Percentiles rank a stretch among this genome's conserved stretches.
phyloP scores from a whole-genome alignment of 2,329 filamentous ascomycete species.

The Hirsutella rhossiliensis region DNA sequence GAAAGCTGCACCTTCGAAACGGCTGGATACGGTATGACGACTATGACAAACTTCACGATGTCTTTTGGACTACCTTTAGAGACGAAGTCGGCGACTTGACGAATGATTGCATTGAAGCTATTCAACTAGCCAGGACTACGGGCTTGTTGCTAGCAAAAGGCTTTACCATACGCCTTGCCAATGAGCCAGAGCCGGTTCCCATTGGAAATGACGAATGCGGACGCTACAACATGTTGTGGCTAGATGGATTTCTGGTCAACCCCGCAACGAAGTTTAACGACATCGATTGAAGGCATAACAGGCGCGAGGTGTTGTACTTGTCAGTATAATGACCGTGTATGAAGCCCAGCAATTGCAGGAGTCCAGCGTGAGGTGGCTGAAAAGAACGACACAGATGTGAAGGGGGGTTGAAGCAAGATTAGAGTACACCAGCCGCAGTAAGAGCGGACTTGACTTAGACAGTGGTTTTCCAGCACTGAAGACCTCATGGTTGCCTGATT shows the following conservation, averaged over 20 bases:
- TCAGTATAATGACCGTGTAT: neutral
- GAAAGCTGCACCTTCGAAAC: slow-evolving; percentile 20
- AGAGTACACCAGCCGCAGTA: neutral
- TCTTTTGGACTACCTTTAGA: slow-evolving; percentile 21
- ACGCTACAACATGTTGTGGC: slow-evolving; percentile 22
- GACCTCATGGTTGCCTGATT: neutral
- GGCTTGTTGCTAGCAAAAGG: slow-evolving; percentile 22
- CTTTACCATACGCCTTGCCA: slow-evolving; percentile 24
- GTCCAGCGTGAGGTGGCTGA: no score
- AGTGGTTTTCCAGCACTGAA: slow-evolving; percentile 1
- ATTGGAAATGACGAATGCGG: slow-evolving; percentile 25
- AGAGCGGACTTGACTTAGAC: neutral
- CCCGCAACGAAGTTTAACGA: slow-evolving; percentile 19
- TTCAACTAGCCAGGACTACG: slow-evolving; percentile 18
- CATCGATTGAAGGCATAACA: neutral
- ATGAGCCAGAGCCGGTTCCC: slow-evolving; percentile 19
- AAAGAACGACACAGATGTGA: no score
- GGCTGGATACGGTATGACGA: slow-evolving; percentile 22
- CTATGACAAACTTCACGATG: slow-evolving; percentile 14
- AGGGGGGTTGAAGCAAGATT: neutral
- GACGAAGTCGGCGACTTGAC: slow-evolving; percentile 15
- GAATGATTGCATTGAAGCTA: slow-evolving; percentile 11
- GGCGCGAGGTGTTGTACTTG: neutral
- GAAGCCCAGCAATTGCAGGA: neutral
- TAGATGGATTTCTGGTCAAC: slow-evolving; percentile 24